phyloP scores from a whole-genome alignment of 2,329 filamentous ascomycete species.

The Ascochyta lentis region DNA sequence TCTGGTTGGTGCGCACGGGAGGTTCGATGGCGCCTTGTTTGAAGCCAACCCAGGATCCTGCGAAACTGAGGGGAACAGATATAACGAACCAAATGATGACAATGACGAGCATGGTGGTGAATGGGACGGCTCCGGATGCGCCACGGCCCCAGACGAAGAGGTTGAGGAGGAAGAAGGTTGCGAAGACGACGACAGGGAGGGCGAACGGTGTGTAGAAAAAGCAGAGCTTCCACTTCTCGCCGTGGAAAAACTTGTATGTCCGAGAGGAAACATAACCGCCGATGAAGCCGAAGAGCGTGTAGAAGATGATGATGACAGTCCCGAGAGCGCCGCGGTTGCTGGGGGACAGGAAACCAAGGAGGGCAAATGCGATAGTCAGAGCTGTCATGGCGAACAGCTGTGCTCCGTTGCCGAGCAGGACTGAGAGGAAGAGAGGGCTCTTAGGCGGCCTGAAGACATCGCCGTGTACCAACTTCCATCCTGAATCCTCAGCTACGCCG shows the following conservation, averaged over 20 bases:
- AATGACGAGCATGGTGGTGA: slow-evolving; percentile 95
- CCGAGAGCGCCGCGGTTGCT: slow-evolving; percentile 94
- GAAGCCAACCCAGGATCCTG: slow-evolving; percentile 93
- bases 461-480: slow-evolving; percentile 97
- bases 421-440: slow-evolving; percentile 80
- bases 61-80: slow-evolving; percentile 87
- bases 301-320: slow-evolving; percentile 90
- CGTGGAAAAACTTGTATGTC: slow-evolving; percentile 92
- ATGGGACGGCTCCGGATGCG: slow-evolving; percentile 92
- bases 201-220: slow-evolving; percentile 86
- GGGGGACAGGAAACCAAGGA: slow-evolving; percentile 92
- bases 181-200: slow-evolving; percentile 85
- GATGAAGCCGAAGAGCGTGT: slow-evolving; percentile 90
- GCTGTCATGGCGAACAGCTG: slow-evolving; percentile 98
- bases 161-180: slow-evolving; percentile 89
- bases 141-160: slow-evolving; percentile 94
- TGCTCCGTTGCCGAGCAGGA: slow-evolving; percentile 90
- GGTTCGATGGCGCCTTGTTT: slow-evolving; percentile 71
- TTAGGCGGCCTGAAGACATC: slow-evolving; percentile 93
- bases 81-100: slow-evolving; percentile 97
- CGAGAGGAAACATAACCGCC: slow-evolving; percentile 89
- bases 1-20: slow-evolving; percentile 95
- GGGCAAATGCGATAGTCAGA: slow-evolving; percentile 88
- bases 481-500: slow-evolving; percentile 94
- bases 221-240: slow-evolving; percentile 93